Base-by-base conservation (phyloP, 495 filamentous ascomycete species). In the Penicillium argentinense region DNA sequence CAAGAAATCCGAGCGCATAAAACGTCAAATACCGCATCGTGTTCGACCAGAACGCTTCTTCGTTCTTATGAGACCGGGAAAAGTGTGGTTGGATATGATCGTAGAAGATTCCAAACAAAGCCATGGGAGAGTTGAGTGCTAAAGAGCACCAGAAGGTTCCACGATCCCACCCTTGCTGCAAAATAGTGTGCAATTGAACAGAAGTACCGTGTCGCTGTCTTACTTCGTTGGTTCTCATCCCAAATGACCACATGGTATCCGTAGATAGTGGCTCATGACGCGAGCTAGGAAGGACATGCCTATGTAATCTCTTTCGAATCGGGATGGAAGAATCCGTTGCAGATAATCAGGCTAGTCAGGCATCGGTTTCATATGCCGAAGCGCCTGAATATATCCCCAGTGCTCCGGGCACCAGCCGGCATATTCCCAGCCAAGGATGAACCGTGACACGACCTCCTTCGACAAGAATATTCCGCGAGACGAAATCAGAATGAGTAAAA, bases 111-210 rank as follows among this genome's bases (percentile, higher is more conserved):
- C 21, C 42, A 14, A 53, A 56, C 9, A 66, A 21, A 0, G 36
- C 56, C 3, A 46, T 56, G 0, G 56, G 59, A 24, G 42, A 62
- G 5, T 33, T 19, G 14, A 62, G 56, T 1, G 59, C 59, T 3
- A 66, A 49, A 34, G 59, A 50, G 21, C 32, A 62, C 62, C 59
- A 62, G 22, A 62, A 66, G 3, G 62, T 57, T n/a, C 51, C 54
- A 21, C 23, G 46, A 16, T 53, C 41, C 47, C 44, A 49, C 8
- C 51, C 51, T 12, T 51, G 33, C 12, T 51, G 13, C 49, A 62
- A 18, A n/a, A 54, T 49, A 12, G 49, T 7, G 9, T 45, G 29
- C 3, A 53, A 32, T 17, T 34, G n/a, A 3, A 34, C 4, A 17
- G 30, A 17, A n/a, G n/a, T n/a, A n/a, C n/a, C n/a, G n/a, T n/a